Percentiles rank a stretch among this genome's conserved stretches.
These are phyloP conservation scores for Funneliformis caledonium DNA, from an alignment of 371 early-diverging fungal genomes.

Conservation along the genomic window DNA sequence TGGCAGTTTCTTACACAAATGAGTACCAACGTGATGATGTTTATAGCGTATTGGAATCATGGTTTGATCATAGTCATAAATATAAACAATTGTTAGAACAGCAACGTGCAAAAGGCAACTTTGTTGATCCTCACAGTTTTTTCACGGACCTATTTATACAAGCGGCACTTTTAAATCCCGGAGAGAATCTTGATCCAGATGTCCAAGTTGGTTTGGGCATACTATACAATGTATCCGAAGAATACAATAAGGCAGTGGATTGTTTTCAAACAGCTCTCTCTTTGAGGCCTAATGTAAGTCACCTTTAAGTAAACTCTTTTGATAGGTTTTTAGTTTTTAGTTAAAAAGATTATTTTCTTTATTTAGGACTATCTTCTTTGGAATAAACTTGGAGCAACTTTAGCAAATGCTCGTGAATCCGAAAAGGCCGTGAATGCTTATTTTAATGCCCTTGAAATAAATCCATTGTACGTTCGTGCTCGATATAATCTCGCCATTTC, in stretches of 20 bases:
- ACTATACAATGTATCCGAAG: slow-evolving; percentile 87
- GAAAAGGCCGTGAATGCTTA: slow-evolving; percentile 92
- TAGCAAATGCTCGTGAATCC: slow-evolving; percentile 84
- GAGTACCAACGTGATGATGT: slow-evolving; percentile 78
- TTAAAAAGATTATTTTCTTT: slow-evolving; percentile 17
- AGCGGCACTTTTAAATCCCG: slow-evolving; percentile 73
- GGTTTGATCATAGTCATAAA: slow-evolving; percentile 76
- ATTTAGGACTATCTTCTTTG: slow-evolving; percentile 88
- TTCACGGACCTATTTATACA: slow-evolving; percentile 78
- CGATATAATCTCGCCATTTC: slow-evolving; percentile 93
- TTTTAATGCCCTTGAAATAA: slow-evolving; percentile 88
- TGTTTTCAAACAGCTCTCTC: slow-evolving; percentile 94
- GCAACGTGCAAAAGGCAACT: slow-evolving; percentile 35
- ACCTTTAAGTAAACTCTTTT: not conserved
- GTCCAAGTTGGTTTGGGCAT: slow-evolving; percentile 94
- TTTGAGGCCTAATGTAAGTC: slow-evolving; percentile 75
- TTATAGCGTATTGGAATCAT: slow-evolving; percentile 84
- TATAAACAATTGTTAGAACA: slow-evolving; percentile 57
- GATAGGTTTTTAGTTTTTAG: no score
- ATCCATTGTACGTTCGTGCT: slow-evolving; percentile 93
- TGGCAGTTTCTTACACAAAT: slow-evolving; percentile 94
- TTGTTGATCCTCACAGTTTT: slow-evolving; percentile 64
- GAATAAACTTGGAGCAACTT: slow-evolving; percentile 96
- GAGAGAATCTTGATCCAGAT: slow-evolving; percentile 82
- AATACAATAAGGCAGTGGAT: slow-evolving; percentile 93